Base-by-base conservation (phyloP, 1,139 yeast genomes). In the Suhomyces taliae region DNA sequence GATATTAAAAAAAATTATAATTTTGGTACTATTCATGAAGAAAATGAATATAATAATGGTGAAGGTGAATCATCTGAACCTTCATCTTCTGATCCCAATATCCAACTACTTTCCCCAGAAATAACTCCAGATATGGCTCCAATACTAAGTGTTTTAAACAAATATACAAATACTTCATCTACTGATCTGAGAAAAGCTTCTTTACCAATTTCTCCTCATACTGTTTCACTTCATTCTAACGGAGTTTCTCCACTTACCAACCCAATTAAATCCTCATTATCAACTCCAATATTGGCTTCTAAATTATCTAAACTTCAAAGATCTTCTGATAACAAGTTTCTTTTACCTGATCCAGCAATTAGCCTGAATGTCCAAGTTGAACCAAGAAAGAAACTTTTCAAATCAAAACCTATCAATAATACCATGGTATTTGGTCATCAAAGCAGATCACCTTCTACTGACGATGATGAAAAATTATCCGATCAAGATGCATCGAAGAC, bases 121-220 rank as follows among this genome's bases (percentile, higher is more conserved):
- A 62, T 72, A 36, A 73, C 79, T 6, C 78, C 79, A n/a, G 72
- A 71, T 47, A 72, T 72, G 59, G 67, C 67, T 14, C 78, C 75
- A 35, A 59, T 64, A 40, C 57, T 67, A 45, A 59, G 67, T 35
- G 54, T 70, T 57, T 58, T 67, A 47, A 62, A 65, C 46, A 61
- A 61, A 46, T 62, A 64, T 47, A 53, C 56, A 5, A 38, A 45
- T 11, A 38, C 39, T 3, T 35, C 49, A 2, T 33, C 42, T n/a
- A 38, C 49, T 24, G 39, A 41, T 7, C 41, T 46, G 8, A 47
- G 56, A 34, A 52, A 52, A 27, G 24, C 46, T 11, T 53, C 59
- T 10, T 42, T 50, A 1, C 57, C 58, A 1, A 43, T 54, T 7
- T 53, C 54, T 14, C 45, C 53, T 19, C 37, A 50, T 52, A 49